phyloP scores from a whole-genome alignment of 495 filamentous ascomycete species.

The Parmelia sp. region DNA sequence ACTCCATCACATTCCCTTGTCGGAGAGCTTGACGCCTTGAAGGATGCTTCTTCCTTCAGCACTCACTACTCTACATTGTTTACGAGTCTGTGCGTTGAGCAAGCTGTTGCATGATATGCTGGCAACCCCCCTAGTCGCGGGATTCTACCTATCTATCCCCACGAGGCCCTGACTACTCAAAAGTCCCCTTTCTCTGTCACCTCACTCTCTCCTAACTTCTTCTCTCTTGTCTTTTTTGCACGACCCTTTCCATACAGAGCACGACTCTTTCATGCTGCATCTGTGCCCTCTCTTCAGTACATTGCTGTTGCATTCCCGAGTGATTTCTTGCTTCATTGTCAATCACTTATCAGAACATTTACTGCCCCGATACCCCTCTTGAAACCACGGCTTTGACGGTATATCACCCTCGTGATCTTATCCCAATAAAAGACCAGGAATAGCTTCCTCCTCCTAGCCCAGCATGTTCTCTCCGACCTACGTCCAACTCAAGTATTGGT shows the following conservation, averaged over 20 bases:
- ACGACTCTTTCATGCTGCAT: background rate
- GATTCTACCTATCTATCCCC: background rate
- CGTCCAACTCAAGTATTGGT: slow-evolving; percentile 16
- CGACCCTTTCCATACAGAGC: background rate
- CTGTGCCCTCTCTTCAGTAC: background rate
- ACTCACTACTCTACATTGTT: no score
- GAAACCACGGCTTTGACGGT: background rate
- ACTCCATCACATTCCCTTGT: no score
- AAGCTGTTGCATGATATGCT: background rate
- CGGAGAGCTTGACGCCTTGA: background rate
- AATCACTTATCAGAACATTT: background rate
- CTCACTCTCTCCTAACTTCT: background rate
- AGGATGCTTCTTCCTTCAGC: background rate
- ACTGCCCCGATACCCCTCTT: background rate
- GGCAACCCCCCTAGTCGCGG: background rate
- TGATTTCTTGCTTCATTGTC: background rate
- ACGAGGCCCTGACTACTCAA: background rate
- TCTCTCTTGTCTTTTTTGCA: background rate
- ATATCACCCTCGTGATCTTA: background rate
- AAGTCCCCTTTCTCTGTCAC: background rate
- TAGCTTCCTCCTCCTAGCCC: background rate
- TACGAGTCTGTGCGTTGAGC: background rate
- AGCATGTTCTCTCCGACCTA: background rate
- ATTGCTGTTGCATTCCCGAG: background rate
- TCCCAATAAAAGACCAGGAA: background rate